Evolutionary conservation across 768 basidiomycete species (phyloP).

Genomic region (Trametes gibbosa): DNA sequence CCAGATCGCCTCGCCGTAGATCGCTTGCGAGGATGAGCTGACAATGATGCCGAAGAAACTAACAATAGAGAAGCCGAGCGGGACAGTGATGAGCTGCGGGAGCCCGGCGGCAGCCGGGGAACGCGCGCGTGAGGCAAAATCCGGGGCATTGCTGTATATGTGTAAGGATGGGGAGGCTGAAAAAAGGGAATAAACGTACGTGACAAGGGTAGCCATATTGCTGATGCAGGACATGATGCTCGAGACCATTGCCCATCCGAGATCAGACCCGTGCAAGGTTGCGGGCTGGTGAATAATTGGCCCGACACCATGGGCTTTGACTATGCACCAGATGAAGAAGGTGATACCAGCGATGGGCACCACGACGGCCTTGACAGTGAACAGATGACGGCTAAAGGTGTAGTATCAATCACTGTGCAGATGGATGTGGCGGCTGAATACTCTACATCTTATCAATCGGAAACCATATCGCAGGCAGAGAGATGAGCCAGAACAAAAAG

Average conservation of each 20-base stretch:
- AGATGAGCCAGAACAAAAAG: conserved; percentile 84
- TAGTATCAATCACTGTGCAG: not conserved
- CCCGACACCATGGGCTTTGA: conserved; percentile 74
- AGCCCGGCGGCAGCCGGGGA: conserved; percentile 55
- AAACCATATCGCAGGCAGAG: conserved; percentile 78
- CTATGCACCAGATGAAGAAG: conserved; percentile 78
- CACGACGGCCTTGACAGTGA: conserved; percentile 74
- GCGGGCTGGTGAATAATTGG: conserved; percentile 68
- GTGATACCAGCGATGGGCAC: conserved; percentile 66
- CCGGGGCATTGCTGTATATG: conserved; percentile 61
- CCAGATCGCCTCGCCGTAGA: conserved; percentile 80
- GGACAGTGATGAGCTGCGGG: conserved; percentile 70
- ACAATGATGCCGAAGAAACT: conserved; percentile 83
- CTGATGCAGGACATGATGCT: conserved; percentile 76
- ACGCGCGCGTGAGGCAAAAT: conserved; percentile 65
- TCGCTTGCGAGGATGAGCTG: conserved; percentile 69
- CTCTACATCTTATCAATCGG: conserved; percentile 77
- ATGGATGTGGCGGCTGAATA: conserved; percentile 12
- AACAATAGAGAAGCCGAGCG: conserved; percentile 69
- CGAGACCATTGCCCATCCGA: conserved; percentile 74
- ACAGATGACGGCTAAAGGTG: conserved; percentile 61
- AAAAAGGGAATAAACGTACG: conserved; percentile 38
- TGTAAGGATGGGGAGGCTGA: not conserved
- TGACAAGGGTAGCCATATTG: conserved; percentile 75
- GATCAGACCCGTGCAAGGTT: conserved; percentile 59